Percentiles rank a stretch among this genome's conserved stretches.
Evolutionary conservation across 164 flowering plant species (phyloP).

Genomic region (Umbellularia californica): DNA sequence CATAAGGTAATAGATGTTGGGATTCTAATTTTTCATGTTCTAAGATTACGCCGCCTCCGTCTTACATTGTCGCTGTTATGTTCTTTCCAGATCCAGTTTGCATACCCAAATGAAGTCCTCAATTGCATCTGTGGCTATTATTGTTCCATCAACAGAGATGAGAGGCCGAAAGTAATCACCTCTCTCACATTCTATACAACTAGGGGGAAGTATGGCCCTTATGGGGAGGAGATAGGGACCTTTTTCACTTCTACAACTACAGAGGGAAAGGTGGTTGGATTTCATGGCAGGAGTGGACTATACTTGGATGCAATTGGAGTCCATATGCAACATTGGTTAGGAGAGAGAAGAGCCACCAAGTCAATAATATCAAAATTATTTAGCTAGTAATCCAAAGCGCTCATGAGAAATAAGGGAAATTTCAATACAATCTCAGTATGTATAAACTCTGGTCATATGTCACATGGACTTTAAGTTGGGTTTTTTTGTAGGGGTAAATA

Average conservation of each 20-base stretch:
- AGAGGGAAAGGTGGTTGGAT: conserved; percentile 79
- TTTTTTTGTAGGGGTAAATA: no score
- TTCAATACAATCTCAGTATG: no score
- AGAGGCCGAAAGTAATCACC: conserved; percentile 30
- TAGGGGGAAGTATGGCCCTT: conserved; percentile 76
- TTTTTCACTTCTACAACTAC: conserved; percentile 64
- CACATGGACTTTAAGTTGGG: no score
- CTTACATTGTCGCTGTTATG: neutral
- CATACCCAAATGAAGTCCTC: conserved; percentile 65
- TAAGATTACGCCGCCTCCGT: neutral
- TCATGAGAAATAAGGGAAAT: neutral
- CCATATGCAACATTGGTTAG: conserved; percentile 85
- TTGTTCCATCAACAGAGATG: conserved; percentile 34
- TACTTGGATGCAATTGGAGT: conserved; percentile 85
- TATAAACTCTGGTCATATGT: no score
- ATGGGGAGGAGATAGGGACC: conserved; percentile 67
- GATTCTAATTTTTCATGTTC: neutral
- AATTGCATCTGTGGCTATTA: conserved; percentile 61
- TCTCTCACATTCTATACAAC: conserved; percentile 65
- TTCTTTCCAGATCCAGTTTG: conserved; percentile 17
- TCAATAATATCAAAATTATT: conserved; percentile 29
- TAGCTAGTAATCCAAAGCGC: conserved; percentile 3
- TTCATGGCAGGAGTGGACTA: conserved; percentile 72
- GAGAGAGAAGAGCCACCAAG: conserved; percentile 27
- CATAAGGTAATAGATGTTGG: conserved; percentile 35